Conservation (phyloP, 257 asterid species). For the Solanum dulcamara region DNA sequence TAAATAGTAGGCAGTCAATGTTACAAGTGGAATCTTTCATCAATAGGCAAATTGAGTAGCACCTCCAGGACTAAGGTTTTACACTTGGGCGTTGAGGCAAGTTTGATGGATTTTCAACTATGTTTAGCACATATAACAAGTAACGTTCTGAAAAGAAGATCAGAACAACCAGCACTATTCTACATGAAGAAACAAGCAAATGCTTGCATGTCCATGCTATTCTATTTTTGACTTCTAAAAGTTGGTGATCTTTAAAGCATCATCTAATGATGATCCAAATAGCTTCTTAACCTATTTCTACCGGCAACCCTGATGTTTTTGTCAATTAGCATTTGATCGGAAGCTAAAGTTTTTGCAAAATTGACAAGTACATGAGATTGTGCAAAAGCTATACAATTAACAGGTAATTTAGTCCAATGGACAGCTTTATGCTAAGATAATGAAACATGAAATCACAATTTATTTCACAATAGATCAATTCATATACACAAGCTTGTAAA, state of each 20-base stretch:
- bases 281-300: background rate
- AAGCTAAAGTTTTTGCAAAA: background rate
- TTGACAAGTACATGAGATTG: background rate
- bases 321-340: background rate
- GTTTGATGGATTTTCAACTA: background rate
- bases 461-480: background rate
- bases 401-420: background rate
- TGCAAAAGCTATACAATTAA: background rate
- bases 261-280: background rate
- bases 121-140: background rate
- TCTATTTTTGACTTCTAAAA: background rate
- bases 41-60: background rate
- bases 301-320: background rate
- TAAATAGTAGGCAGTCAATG: background rate
- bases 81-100: background rate
- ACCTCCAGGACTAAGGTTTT: background rate
- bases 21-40: background rate
- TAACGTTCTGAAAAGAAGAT: background rate
- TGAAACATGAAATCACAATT: background rate
- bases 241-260: background rate
- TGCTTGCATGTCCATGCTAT: background rate
- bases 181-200: background rate
- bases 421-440: background rate
- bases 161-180: background rate
- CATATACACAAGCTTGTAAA: background rate